These are phyloP conservation scores for Candida sakaeoensis DNA, from an alignment of 805 yeast species.

Conservation along the genomic window DNA sequence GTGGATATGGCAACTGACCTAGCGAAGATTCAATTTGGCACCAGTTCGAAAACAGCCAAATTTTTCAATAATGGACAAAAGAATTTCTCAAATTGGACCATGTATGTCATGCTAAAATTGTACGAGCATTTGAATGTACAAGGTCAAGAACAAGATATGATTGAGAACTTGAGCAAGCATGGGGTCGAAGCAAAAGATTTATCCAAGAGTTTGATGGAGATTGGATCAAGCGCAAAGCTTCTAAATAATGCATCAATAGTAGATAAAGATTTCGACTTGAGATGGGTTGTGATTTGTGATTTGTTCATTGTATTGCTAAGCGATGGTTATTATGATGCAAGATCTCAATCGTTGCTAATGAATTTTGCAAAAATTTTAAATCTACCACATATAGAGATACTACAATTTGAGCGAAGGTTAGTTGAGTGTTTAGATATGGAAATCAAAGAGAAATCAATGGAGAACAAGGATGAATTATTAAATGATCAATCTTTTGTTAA, in stretches of 20 bases:
- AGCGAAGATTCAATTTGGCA: slow-evolving; percentile 52
- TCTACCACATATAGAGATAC: slow-evolving; percentile 62
- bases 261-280: slow-evolving; percentile 50
- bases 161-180: slow-evolving; percentile 78
- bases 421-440: slow-evolving; percentile 89
- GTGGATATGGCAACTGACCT: slow-evolving; percentile 81
- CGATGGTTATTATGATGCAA: slow-evolving; percentile 83
- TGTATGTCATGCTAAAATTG: slow-evolving; percentile 62
- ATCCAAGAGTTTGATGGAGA: slow-evolving; percentile 50
- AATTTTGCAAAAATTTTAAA: slow-evolving; percentile 62
- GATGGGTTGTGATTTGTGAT: slow-evolving; percentile 95
- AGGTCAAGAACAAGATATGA: slow-evolving; percentile 80
- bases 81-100: slow-evolving; percentile 81
- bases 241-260: slow-evolving; percentile 5
- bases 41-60: slow-evolving; percentile 53
- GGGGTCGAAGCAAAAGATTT: slow-evolving; percentile 76
- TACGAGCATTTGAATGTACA: slow-evolving; percentile 77
- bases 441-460: slow-evolving; percentile 43
- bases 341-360: slow-evolving; percentile 78
- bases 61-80: slow-evolving; percentile 66
- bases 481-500: slow-evolving; percentile 77
- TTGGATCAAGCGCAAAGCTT: slow-evolving; percentile 10
- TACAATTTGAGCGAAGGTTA: slow-evolving; percentile 85
- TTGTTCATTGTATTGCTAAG: slow-evolving; percentile 73
- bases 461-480: slow-evolving; percentile 65